Percentiles rank a stretch among this genome's conserved stretches.
phyloP scores from a whole-genome alignment of 257 asterid genomes.

The Linaria vulgaris region DNA sequence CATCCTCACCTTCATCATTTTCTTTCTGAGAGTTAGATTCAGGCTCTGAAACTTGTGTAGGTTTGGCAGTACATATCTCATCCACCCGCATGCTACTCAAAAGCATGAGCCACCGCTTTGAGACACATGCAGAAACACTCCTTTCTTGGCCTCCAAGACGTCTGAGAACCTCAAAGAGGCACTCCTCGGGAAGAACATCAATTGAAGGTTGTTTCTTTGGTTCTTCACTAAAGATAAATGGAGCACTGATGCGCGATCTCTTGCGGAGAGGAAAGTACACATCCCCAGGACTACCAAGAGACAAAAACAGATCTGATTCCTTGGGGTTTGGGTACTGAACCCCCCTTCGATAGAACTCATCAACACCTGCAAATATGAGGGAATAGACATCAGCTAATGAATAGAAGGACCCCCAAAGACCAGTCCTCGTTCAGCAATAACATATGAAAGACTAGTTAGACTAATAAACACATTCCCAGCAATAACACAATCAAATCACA shows the following conservation, averaged over 20 bases:
- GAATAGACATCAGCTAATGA: slow-evolving; percentile 22
- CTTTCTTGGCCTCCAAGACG: slow-evolving; percentile 73
- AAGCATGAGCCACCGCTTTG: slow-evolving; percentile 93
- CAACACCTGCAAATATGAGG: slow-evolving; percentile 44
- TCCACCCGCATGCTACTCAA: slow-evolving; percentile 68
- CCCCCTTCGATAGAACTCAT: slow-evolving; percentile 32
- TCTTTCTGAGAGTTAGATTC: slow-evolving; percentile 16
- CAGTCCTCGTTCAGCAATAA: too few relatives aligned
- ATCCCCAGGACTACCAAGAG: slow-evolving; percentile 59
- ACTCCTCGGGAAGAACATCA: slow-evolving; percentile 91
- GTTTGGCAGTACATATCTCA: slow-evolving; percentile 37
- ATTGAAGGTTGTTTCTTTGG: slow-evolving; percentile 56
- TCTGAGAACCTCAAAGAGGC: slow-evolving; percentile 89
- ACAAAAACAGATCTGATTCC: slow-evolving; percentile 46
- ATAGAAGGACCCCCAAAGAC: too few relatives aligned
- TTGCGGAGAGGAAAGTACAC: slow-evolving; percentile 69
- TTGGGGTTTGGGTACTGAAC: slow-evolving; percentile 37
- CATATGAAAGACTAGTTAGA: too few relatives aligned
- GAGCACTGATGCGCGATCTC: slow-evolving; percentile 78
- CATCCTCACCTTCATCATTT: slow-evolving; percentile 14
- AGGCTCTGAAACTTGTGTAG: too few relatives aligned
- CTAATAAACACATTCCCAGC: too few relatives aligned
- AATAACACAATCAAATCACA: too few relatives aligned
- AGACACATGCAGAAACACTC: slow-evolving; percentile 75
- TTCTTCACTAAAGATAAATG: slow-evolving; percentile 49